phyloP scores from a whole-genome alignment of 129 eudicot species.

The Arctium minus region DNA sequence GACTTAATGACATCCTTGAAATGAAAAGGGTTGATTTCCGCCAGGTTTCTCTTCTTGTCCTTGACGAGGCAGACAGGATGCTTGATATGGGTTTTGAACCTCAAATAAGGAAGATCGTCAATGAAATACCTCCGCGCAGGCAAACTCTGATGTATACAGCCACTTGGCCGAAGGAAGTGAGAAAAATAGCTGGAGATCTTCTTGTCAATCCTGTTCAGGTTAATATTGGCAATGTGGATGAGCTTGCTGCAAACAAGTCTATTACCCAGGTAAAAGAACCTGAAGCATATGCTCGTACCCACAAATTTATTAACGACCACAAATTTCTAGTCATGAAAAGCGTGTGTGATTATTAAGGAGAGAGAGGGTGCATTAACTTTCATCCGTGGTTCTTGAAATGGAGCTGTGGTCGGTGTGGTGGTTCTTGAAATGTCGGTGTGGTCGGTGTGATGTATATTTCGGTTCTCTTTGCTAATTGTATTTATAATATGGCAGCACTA shows the following conservation, averaged over 20 bases:
- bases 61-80: conserved; percentile 98
- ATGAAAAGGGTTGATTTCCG: conserved; percentile 77
- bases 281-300: background rate
- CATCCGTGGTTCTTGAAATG: background rate
- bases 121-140: conserved; percentile 87
- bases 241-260: conserved; percentile 94
- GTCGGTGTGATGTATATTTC: background rate
- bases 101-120: conserved; percentile 91
- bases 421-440: too few species aligned
- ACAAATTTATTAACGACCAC: background rate
- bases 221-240: conserved; percentile 90
- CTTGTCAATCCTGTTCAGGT: conserved; percentile 87
- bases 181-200: conserved; percentile 89
- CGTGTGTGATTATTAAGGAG: background rate
- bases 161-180: conserved; percentile 97
- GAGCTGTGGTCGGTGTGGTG: conserved; percentile 19
- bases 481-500: background rate
- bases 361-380: background rate
- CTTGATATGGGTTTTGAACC: conserved; percentile 99
- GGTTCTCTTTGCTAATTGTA: background rate
- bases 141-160: conserved; percentile 98
- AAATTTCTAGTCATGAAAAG: background rate
- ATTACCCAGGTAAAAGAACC: conserved; percentile 68
- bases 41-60: conserved; percentile 83
- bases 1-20: conserved; percentile 94